Evolutionary conservation across 805 yeast species (phyloP), one percentile per base, ranked within the genome.

Genomic region (Soucietia sequanensis): DNA sequence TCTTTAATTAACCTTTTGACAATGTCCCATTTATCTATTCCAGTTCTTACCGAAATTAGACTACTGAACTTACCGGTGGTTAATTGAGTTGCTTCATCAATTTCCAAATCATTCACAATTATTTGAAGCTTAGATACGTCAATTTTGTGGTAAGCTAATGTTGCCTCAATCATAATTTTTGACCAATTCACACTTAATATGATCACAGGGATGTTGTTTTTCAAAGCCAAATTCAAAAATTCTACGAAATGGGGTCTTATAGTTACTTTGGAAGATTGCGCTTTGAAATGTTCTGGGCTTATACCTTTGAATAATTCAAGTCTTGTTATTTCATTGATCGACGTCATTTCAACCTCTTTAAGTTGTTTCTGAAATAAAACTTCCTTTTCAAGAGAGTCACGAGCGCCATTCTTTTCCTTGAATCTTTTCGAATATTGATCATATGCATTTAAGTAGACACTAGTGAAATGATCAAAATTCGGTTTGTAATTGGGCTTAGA

Each of bases 141-240:
- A 19, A 58, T 25, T 0, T 60, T 60, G 23, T 54, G 46, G 2
- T 15, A 24, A 2, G 29, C 12, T 13, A 65, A 44, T 4, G 62
- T 56, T 30, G 59, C 58, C 19, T 54, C 48, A 30, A 81, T 79
- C 13, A 79, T 57, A 9, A 58, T 14, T 1, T 68, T 62, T 6
- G 83, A 73, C 87, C 87, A 81, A 51, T 80, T 80, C 30, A 80
- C 76, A 44, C 85, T 80, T 21, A 80, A 44, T 2, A 81, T 60
- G 6, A 58, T 53, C 1, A 75, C 53, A 0, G 76, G 75, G 3
- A 68, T 49, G 1, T 46, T 22, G 30, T 35, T 23, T 6, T 13
- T 16, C 14, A 34, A 22, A 46, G 65, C 35, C 30, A 30, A n/a
- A 27, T 39, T 24, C 23, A 64, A 38, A 43, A 72, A 62, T 12